Evolutionary conservation across 1,139 yeast genomes (phyloP).

Genomic region (Blastobotrys apis): DNA sequence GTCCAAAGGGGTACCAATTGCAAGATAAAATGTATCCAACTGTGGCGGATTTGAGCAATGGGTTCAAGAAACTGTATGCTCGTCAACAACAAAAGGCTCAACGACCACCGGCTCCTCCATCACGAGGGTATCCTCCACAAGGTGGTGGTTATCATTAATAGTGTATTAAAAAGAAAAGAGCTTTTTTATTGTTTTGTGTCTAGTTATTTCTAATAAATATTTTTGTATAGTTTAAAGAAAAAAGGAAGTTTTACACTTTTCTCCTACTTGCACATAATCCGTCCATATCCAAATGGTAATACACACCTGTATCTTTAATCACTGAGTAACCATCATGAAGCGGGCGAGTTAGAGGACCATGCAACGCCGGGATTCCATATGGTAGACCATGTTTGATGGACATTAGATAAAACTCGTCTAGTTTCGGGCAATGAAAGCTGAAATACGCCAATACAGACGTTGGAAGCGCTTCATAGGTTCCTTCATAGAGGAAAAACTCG

Average conservation of each 20-base stretch:
- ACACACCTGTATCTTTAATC: neutral
- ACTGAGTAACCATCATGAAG: slow-evolving; percentile 4
- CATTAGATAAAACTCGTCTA: slow-evolving; percentile 2
- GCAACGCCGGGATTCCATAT: neutral
- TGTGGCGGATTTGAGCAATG: slow-evolving; percentile 84
- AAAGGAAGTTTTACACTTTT: neutral
- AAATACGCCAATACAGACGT: slow-evolving; percentile 2
- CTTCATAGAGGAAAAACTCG: slow-evolving; percentile 1
- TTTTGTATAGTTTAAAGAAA: too few species aligned
- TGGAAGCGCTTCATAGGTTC: slow-evolving; percentile 5
- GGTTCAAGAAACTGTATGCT: slow-evolving; percentile 58
- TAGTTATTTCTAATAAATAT: too few species aligned
- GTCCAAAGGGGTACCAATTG: slow-evolving; percentile 79
- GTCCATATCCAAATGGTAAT: slow-evolving; percentile 2
- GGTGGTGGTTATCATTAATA: too few species aligned
- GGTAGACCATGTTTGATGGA: slow-evolving; percentile 3
- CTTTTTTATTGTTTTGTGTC: too few species aligned
- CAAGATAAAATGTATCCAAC: slow-evolving; percentile 80
- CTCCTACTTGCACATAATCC: neutral
- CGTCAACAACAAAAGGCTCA: neutral
- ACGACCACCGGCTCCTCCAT: too few species aligned
- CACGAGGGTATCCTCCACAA: too few species aligned
- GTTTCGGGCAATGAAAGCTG: neutral
- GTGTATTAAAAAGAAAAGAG: too few species aligned
- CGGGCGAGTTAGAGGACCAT: neutral